Percentiles rank a stretch among this genome's conserved stretches.
phyloP scores from a whole-genome alignment of 2,329 filamentous ascomycete genomes.

The Neonectria magnoliae region DNA sequence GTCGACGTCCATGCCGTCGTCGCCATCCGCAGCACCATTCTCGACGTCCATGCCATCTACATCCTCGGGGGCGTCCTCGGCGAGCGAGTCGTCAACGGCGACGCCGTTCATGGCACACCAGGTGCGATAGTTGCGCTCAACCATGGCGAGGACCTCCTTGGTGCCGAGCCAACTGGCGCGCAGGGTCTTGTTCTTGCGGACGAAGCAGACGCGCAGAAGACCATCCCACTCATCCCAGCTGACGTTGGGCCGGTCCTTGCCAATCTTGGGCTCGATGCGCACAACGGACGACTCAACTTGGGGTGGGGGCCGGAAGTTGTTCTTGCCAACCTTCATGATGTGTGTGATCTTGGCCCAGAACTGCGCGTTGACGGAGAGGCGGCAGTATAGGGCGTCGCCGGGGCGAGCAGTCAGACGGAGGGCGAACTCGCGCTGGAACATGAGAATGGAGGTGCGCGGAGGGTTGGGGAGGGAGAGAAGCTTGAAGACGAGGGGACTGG shows the following conservation, averaged over 20 bases:
- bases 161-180: conserved; percentile 84
- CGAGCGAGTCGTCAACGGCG: conserved; percentile 73
- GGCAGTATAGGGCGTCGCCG: conserved; percentile 87
- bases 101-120: conserved; percentile 91
- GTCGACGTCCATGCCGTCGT: conserved; percentile 65
- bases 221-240: conserved; percentile 97
- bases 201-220: conserved; percentile 76
- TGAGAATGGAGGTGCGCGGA: conserved; percentile 86
- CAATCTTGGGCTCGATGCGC: conserved; percentile 86
- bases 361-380: conserved; percentile 92
- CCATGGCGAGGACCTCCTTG: conserved; percentile 80
- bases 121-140: conserved; percentile 88
- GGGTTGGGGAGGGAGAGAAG: conserved; percentile 84
- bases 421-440: conserved; percentile 97
- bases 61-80: conserved; percentile 56
- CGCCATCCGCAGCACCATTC: conserved; percentile 54
- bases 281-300: conserved; percentile 93
- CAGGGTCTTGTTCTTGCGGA: conserved; percentile 89
- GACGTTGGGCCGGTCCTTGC: conserved; percentile 80
- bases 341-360: conserved; percentile 77
- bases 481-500: conserved; percentile 90
- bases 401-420: conserved; percentile 88
- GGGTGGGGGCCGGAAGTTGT: conserved; percentile 96
- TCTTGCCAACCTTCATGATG: conserved; percentile 93
- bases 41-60: conserved; percentile 52